Conservation (phyloP, 371 early-diverging fungal species). For the Entomophthora muscae region DNA sequence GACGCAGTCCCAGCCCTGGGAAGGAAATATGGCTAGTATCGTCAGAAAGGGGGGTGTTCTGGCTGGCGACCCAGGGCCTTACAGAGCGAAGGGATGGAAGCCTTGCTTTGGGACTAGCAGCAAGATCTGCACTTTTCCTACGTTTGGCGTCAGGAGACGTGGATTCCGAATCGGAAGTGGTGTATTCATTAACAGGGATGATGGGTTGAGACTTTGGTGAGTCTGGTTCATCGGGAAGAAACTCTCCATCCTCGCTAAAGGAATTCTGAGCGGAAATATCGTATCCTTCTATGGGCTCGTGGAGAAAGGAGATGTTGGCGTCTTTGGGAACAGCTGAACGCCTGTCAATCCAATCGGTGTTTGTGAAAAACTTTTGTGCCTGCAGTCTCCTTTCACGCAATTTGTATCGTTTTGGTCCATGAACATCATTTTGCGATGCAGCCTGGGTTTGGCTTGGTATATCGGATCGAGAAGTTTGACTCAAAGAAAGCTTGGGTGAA, state of each 20-base stretch:
- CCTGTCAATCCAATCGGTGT: background rate
- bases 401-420: background rate
- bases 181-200: background rate
- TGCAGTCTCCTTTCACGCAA: background rate
- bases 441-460: too few species aligned
- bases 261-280: background rate
- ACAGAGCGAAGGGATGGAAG: too few species aligned
- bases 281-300: background rate
- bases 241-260: background rate
- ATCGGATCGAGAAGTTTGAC: too few species aligned
- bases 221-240: background rate
- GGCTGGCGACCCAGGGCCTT: too few species aligned
- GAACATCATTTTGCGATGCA: too few species aligned
- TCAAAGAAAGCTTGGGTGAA: too few species aligned
- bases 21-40: too few species aligned
- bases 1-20: too few species aligned
- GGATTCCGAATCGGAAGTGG: background rate
- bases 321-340: background rate
- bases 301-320: background rate
- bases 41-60: too few species aligned
- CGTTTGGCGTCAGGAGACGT: background rate
- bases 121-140: background rate
- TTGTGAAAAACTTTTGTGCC: background rate
- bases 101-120: too few species aligned
- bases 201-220: background rate